phyloP scores from a whole-genome alignment of 805 yeast species.

The Zygoascus flipseniorum region DNA sequence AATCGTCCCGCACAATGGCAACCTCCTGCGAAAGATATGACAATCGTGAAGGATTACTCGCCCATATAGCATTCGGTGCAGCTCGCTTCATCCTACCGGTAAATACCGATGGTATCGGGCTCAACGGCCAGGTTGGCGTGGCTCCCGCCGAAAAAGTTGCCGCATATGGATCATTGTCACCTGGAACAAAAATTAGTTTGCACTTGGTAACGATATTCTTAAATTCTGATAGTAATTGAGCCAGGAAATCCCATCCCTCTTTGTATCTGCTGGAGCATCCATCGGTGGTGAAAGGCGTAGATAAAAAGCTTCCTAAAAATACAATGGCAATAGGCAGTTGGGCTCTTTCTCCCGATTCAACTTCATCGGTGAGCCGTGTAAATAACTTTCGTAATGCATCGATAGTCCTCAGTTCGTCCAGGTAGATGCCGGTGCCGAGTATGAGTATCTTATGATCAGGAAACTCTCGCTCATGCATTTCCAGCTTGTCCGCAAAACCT shows the following conservation, averaged over 20 bases:
- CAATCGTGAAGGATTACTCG: conserved; percentile 72
- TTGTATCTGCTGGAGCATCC: conserved; percentile 43
- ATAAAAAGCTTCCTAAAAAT: conserved; percentile 72
- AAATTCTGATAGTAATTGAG: conserved; percentile 51
- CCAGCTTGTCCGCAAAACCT: conserved; percentile 46
- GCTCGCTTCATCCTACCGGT: conserved; percentile 57
- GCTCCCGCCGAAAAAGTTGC: conserved; percentile 59
- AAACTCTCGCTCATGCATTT: conserved; percentile 47
- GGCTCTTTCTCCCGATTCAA: conserved; percentile 26
- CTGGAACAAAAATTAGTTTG: conserved; percentile 72
- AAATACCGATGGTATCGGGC: conserved; percentile 62
- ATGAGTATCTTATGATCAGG: conserved; percentile 52
- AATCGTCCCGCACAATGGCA: conserved; percentile 62
- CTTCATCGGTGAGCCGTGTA: conserved; percentile 40
- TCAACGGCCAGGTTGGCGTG: conserved; percentile 58
- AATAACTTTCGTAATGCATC: conserved; percentile 63
- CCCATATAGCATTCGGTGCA: conserved; percentile 43
- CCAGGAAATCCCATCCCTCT: conserved; percentile 64
- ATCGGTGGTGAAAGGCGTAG: conserved; percentile 54
- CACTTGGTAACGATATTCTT: conserved; percentile 45
- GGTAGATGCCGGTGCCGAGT: conserved; percentile 64
- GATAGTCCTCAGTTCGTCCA: conserved; percentile 52
- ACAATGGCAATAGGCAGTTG: conserved; percentile 58
- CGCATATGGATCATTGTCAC: conserved; percentile 91
- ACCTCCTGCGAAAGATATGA: conserved; percentile 81